Evolutionary conservation across 2,329 filamentous ascomycete species (phyloP), one percentile per base, ranked within the genome.

Genomic region (Aureobasidium leucospermi): DNA sequence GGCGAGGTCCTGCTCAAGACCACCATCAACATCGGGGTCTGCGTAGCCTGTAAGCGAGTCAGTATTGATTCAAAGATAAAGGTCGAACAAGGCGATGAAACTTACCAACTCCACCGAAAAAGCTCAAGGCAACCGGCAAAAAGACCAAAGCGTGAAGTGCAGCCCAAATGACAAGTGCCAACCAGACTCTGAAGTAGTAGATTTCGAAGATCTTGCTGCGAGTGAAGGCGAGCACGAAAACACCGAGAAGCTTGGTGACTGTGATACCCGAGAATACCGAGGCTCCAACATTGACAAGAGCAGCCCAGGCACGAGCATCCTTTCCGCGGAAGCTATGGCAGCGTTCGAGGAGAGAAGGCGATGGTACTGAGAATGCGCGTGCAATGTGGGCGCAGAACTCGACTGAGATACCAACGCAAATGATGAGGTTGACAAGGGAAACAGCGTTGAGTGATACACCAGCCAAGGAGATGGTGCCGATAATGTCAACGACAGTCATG

Each of bases 121-220:
- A 79, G 69, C 89, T 95, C 65, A 99, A 79, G 1, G 89, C 87
- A 1, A 97, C 94, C 0, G 94, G 94, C 67, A 99, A 77, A 72
- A 97, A 96, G 7, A 99, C 82, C 49, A 99, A 79, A 0, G 94
- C 90, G 72, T 99, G 94, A 9, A 86, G 81, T 7, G 90, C 90
- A 2, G 92, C 95, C 72, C 96, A 93, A 9, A 95, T 72, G 10
- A 99, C 92, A 58, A 99, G 82, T 6, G 92, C 88, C 16, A 96
- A 78, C 94, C 94, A 99, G 45, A 99, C 89, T 45, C 94, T 84
- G 81, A 99, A 99, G 75, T 99, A 99, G 76, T 99, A 99, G 60
- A 99, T 90, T 77, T 99, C 95, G 68, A 99, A 99, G 69, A 99
- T 99, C 83, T 97, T 99, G 73, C 90, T 96, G 55, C 89, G 80